These are phyloP conservation scores for Talaromyces liani DNA, from an alignment of 495 filamentous ascomycete species.

Conservation along the genomic window DNA sequence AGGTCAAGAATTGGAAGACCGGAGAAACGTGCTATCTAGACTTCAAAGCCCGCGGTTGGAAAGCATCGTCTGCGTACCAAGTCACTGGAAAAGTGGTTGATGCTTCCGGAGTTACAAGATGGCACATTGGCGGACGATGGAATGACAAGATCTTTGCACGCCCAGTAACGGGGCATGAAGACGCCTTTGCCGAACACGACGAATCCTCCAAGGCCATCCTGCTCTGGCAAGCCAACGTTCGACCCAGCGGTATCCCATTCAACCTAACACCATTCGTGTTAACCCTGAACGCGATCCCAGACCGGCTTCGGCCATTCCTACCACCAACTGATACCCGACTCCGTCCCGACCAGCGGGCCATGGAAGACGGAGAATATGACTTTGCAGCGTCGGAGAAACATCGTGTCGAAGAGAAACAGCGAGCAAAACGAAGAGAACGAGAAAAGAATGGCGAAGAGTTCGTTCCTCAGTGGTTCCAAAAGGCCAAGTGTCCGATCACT, in stretches of 20 bases:
- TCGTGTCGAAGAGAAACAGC: slow-evolving; percentile 87
- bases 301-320: slow-evolving; percentile 60
- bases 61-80: slow-evolving; percentile 80
- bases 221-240: slow-evolving; percentile 81
- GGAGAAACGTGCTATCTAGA: slow-evolving; percentile 86
- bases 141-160: slow-evolving; percentile 96
- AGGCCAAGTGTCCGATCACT: slow-evolving; percentile 62
- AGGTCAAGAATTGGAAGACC: slow-evolving; percentile 93
- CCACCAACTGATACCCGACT: slow-evolving; percentile 89
- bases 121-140: slow-evolving; percentile 91
- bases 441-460: slow-evolving; percentile 77
- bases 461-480: slow-evolving; percentile 76
- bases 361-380: slow-evolving; percentile 96
- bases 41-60: slow-evolving; percentile 95
- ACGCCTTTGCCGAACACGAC: slow-evolving; percentile 49
- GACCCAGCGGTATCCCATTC: slow-evolving; percentile 84
- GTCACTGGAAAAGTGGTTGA: slow-evolving; percentile 79
- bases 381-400: slow-evolving; percentile 91
- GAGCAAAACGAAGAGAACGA: slow-evolving; percentile 62
- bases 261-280: slow-evolving; percentile 95
- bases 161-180: slow-evolving; percentile 84
- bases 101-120: slow-evolving; percentile 61
- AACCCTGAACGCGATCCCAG: slow-evolving; percentile 83
- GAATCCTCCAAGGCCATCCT: slow-evolving; percentile 65
- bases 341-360: slow-evolving; percentile 92